Evolutionary conservation across 1,139 yeast species (phyloP).

Genomic region (Suhomyces atakaporum): DNA sequence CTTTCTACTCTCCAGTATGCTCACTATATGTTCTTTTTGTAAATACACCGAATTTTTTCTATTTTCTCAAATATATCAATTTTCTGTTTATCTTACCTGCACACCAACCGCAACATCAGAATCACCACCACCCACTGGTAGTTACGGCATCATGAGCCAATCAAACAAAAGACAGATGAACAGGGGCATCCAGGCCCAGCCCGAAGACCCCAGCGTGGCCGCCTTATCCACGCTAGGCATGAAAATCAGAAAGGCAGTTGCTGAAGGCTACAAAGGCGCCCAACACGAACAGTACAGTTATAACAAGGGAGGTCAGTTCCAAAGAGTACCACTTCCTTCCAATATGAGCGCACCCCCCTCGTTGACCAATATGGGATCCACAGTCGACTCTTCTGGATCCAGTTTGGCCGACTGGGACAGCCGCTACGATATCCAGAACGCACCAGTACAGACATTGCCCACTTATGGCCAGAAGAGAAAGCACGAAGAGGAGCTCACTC

Average conservation of each 20-base stretch:
- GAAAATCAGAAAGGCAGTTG: constrained; percentile 68
- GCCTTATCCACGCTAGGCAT: constrained; percentile 60
- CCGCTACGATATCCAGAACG: constrained; percentile 15
- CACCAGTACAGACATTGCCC: constrained; percentile 17
- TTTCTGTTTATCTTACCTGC: too few species aligned
- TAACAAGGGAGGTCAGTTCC: constrained; percentile 11
- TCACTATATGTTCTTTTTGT: too few species aligned
- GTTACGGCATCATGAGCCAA: constrained; percentile 6
- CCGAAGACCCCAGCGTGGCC: constrained; percentile 26
- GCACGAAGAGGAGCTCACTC: constrained; percentile 26
- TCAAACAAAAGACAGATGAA: constrained; percentile 25
- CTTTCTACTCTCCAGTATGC: too few species aligned
- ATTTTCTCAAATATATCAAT: too few species aligned
- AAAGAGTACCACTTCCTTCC: constrained; percentile 58
- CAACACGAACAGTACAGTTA: constrained; percentile 7
- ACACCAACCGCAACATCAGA: not conserved
- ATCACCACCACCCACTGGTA: not conserved
- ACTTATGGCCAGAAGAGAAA: constrained; percentile 36
- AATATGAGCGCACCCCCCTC: constrained; percentile 43
- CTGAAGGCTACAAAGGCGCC: constrained; percentile 56
- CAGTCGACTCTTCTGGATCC: constrained; percentile 41
- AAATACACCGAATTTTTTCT: too few species aligned
- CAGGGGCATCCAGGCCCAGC: constrained; percentile 18
- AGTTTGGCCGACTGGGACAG: constrained; percentile 53
- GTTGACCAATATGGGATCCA: constrained; percentile 41